Conservation (phyloP, 179 eudicot genomes). For the Sideroxylon spinosum region DNA sequence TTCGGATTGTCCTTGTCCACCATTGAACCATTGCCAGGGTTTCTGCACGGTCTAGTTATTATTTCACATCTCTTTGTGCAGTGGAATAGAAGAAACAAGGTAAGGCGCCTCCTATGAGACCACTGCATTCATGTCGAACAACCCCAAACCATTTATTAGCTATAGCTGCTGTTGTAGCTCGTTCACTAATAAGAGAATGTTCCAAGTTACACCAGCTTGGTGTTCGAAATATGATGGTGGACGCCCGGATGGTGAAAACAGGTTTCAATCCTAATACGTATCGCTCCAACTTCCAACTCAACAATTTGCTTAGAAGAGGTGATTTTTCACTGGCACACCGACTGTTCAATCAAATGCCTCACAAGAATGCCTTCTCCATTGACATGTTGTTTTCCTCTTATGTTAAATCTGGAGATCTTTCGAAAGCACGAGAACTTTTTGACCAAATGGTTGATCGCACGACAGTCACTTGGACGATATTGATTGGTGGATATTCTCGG, state of each 20-base stretch:
- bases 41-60: too few species aligned
- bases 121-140: background rate
- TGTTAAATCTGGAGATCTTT: conserved; percentile 51
- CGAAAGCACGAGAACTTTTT: conserved; percentile 54
- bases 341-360: conserved; percentile 73
- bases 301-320: conserved; percentile 32
- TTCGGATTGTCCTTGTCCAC: too few species aligned
- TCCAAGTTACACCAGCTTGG: background rate
- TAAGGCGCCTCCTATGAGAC: background rate
- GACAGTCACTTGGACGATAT: conserved; percentile 69
- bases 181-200: background rate
- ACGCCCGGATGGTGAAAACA: conserved; percentile 66
- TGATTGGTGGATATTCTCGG: conserved; percentile 70
- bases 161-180: background rate
- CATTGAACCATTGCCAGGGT: too few species aligned
- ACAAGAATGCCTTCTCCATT: conserved; percentile 40
- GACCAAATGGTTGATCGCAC: conserved; percentile 40
- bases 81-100: too few species aligned
- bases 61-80: too few species aligned
- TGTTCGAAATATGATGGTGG: conserved; percentile 24
- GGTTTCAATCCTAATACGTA: conserved; percentile 60
- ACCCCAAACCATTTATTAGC: background rate
- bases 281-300: conserved; percentile 50
- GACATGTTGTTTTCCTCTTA: conserved; percentile 61
- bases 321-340: conserved; percentile 40